Base-by-base conservation (phyloP, 179 eudicot genomes). In the Drosera spatulata region DNA sequence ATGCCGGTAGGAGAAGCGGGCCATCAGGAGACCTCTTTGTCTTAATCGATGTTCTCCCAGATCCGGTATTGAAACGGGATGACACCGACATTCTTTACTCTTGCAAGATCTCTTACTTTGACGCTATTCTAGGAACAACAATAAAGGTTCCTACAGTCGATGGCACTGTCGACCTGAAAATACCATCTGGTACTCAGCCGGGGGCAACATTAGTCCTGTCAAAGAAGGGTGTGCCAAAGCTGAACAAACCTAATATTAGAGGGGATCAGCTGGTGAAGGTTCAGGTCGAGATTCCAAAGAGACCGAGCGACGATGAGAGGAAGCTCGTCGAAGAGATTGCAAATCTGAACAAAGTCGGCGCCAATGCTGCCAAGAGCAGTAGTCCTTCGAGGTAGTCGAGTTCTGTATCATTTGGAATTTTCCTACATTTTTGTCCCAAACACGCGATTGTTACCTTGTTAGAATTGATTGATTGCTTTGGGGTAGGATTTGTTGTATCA, bases 161-260 rank as follows among this genome's bases (percentile, higher is more conserved):
- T 43, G 98, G 98, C 50, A 71, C 67, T 58, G 96, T 91, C 5
- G 98, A 91, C 62, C 77, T 88, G 69, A 88, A 84, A 65, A 84
- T 91, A 52, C 96, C 98, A 2, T 39, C 95, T 0, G 98, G 96
- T 2, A 88, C 95, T 0, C 96, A 91, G 52, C 98, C 96, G 0
- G 89, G 89, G 63, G 86, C 96, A 0, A 91, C 96, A 0, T 66
- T 91, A 50, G 95, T 91, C 49, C 76, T 91, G 98, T 89, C 89
- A 4, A 88, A 86, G 75, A 91, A 88, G 63, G 98, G 98, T 8
- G 98, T 91, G 43, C 91, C 95, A 0, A 22, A 72, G 70, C 61
- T 87, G 66, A 85, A 85, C 68, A 88, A 78, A 62, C 83, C 82
- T 22, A 91, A 72, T 51, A 82, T 74, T 74, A 82, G 96, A 73